Evolutionary conservation across 2,329 filamentous ascomycete genomes (phyloP), one percentile per base, ranked within the genome.

Genomic region (Metarhizium sp.): DNA sequence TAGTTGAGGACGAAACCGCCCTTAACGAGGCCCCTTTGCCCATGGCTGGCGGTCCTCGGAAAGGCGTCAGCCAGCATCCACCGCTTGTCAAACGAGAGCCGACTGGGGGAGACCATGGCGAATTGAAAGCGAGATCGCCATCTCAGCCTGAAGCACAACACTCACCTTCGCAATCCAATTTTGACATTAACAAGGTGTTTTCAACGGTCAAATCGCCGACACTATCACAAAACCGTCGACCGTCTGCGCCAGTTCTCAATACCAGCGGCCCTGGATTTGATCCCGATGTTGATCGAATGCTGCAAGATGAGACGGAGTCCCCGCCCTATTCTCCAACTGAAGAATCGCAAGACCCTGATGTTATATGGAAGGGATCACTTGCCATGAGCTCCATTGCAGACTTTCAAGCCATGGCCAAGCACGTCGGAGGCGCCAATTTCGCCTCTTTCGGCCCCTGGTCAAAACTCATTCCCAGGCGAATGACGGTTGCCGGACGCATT

Each of bases 181-280:
- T 95, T 64, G 88, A 95, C 65, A 89, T 96, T 66, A 86, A 89
- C 63, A 88, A 88, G 58, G 90, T 96, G 30, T 94, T 92, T 69
- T 87, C 85, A 5, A 88, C 86, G 60, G 89, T 95, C 45, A 85
- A 86, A 62, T 94, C 90, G 2, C 90, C 91, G 60, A 75, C 79
- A 52, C 68, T 71, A 56, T 70, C 76, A 50, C 70, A 73, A 56
- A 72, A 69, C 59, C 75, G 76, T 45, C 74, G 77, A 49, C 70
- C 75, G 46, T 83, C 77, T 50, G 73, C 79, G 54, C 71, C 75
- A 40, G 69, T 72, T 46, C 60, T 69, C 62, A 67, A 74, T 14
- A 71, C 75, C 6, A 72, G 75, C 55, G 82, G 84, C 1, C 80
- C 86, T 1, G 87, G 82, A 16, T 83, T 88, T 14, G 92, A 99